Evolutionary conservation across 495 filamentous ascomycete species (phyloP), one percentile per base, ranked within the genome.

Genomic region (Daldinia concentrica): DNA sequence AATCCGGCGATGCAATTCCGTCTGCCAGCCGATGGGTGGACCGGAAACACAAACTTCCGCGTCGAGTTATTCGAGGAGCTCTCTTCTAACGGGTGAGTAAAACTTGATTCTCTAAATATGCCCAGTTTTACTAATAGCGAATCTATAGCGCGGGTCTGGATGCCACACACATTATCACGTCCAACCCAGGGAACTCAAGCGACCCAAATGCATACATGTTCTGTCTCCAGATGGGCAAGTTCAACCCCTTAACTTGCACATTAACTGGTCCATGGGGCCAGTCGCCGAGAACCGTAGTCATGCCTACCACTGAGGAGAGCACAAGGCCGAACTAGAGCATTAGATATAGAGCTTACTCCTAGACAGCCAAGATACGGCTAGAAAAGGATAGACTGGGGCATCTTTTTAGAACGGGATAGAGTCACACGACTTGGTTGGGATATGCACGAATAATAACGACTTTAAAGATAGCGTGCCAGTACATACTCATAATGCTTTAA

Each of bases 211-310:
- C 63, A 12, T 74, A 69, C 19, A 43, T 76, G 58, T 71, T 71
- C 61, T 76, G 74, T 41, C 24, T 74, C 27, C 68, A 76, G 64
- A 76, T 52, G 71, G 74, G 74, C 52, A 76, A 76, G 30, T 76
- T 76, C 64, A 76, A 71, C 51, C 74, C 74, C 6, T 37, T 71
- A 14, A 72, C 67, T 12, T 76, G 74, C 29, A 58, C 56, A 17
- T 17, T 76, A 0, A 69, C 67, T 5, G 74, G 74, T 6, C 71
- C 74, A 14, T 29, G 14, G 26, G 50, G 50, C 11, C 24, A 30
- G 26, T 30, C 50, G 14, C 3, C 24, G 11, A 54, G 50, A 14
- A 54, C 50, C 1, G 26, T 54, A 2, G 27, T 71, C 1, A 68
- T 76, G 66, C 9, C 59, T 11, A 57, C 64, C 3, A 63, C 59